Conservation (phyloP, 805 yeast genomes). For the Pichia cephalocereana region DNA sequence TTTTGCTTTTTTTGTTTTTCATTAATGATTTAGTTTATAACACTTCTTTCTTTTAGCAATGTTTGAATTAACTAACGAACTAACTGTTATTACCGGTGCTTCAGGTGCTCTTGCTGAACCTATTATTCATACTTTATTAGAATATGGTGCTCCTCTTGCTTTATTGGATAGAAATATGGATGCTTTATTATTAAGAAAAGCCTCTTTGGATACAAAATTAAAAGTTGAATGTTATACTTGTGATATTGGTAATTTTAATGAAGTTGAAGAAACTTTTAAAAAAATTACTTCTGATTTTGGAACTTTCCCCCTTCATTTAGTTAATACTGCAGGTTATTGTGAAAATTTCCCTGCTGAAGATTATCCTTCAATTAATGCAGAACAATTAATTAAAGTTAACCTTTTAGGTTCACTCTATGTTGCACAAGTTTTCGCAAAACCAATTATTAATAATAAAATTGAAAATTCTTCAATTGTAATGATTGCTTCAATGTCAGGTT, state of each 20-base stretch:
- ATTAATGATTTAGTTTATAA: too few relatives aligned
- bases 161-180: conserved; percentile 59
- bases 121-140: conserved; percentile 54
- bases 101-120: conserved; percentile 70
- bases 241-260: conserved; percentile 56
- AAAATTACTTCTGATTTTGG: conserved; percentile 49
- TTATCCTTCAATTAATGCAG: conserved; percentile 65
- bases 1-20: too few relatives aligned
- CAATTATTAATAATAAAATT: conserved; percentile 45
- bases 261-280: conserved; percentile 49
- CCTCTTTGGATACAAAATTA: conserved; percentile 28
- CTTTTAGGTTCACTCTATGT: conserved; percentile 67
- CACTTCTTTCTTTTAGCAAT: too few relatives aligned
- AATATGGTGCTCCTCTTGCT: conserved; percentile 73
- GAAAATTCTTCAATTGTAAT: conserved; percentile 54
- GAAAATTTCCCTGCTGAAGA: conserved; percentile 73
- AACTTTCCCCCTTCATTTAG: conserved; percentile 51
- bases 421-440: conserved; percentile 64
- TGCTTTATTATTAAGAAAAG: conserved; percentile 48
- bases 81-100: conserved; percentile 73
- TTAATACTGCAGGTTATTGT: conserved; percentile 81
- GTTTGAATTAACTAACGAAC: conserved; percentile 60
- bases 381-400: conserved; percentile 59
- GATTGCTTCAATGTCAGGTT: conserved; percentile 75
- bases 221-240: conserved; percentile 58